These are phyloP conservation scores for Irpex sp. DNA, from an alignment of 1,284 basidiomycete species.

Conservation along the genomic window DNA sequence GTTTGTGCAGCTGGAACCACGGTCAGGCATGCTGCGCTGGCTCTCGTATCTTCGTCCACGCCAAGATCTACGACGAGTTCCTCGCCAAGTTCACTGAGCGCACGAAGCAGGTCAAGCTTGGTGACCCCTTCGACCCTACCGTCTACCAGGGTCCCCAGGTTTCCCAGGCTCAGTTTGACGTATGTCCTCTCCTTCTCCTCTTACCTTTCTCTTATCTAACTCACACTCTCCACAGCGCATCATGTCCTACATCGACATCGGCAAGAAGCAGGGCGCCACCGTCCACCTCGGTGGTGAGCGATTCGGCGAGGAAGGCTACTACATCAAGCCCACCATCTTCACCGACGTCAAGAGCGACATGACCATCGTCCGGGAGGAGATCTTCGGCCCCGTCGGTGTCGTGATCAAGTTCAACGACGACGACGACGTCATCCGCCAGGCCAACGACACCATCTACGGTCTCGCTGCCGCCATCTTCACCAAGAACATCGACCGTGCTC, in stretches of 20 bases:
- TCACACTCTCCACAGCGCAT: conserved; percentile 50
- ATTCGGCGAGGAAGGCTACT: conserved; percentile 72
- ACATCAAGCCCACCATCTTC: conserved; percentile 86
- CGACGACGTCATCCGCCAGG: conserved; percentile 62
- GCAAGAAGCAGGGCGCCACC: conserved; percentile 82
- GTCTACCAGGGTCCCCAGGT: conserved; percentile 90
- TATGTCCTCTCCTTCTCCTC: conserved; percentile 24
- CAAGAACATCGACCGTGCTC: conserved; percentile 71
- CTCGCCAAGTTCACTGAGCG: conserved; percentile 56
- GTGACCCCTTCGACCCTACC: conserved; percentile 74
- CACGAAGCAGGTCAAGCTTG: conserved; percentile 59
- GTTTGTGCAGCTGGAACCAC: conserved; percentile 59
- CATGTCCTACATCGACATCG: conserved; percentile 86
- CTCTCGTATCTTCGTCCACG: conserved; percentile 84
- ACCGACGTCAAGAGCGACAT: conserved; percentile 73
- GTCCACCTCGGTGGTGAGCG: conserved; percentile 76
- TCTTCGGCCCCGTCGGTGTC: conserved; percentile 84
- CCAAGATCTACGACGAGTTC: conserved; percentile 80
- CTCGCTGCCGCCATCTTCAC: conserved; percentile 82
- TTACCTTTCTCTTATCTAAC: conserved; percentile 1
- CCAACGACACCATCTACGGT: conserved; percentile 88
- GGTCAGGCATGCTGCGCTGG: conserved; percentile 87
- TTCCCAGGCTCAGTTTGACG: conserved; percentile 65
- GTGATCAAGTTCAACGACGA: conserved; percentile 73
- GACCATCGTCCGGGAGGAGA: conserved; percentile 90